Evolutionary conservation across 2,329 filamentous ascomycete genomes (phyloP).

Genomic region (Venturia pyrina): DNA sequence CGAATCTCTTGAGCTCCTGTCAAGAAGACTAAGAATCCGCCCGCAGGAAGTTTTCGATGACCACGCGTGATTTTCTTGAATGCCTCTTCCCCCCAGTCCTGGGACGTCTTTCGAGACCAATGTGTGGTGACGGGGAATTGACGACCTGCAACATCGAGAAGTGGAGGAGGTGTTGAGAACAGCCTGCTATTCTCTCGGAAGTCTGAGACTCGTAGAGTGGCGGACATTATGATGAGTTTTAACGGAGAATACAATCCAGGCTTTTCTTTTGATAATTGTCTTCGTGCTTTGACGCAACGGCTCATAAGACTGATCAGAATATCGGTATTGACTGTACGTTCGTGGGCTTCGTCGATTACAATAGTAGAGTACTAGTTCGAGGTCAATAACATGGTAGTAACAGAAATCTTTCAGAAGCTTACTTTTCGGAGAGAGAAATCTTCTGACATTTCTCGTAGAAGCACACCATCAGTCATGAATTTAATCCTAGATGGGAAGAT

Average conservation of each 20-base stretch:
- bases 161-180: constrained; percentile 66
- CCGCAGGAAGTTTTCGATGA: constrained; percentile 80
- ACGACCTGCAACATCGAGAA: constrained; percentile 82
- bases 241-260: constrained; percentile 59
- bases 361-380: constrained; percentile 64
- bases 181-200: constrained; percentile 75
- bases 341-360: constrained; percentile 93
- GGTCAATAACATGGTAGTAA: too few species aligned
- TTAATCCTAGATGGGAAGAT: constrained; percentile 54
- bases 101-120: constrained; percentile 71
- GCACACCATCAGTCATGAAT: constrained; percentile 97
- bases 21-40: constrained; percentile 86
- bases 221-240: constrained; percentile 97
- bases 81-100: constrained; percentile 84
- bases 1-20: constrained; percentile 90
- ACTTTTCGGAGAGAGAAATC: constrained; percentile 68
- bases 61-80: constrained; percentile 80
- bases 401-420: too few species aligned
- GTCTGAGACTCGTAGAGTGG: constrained; percentile 82
- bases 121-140: constrained; percentile 87
- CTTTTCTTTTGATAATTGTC: constrained; percentile 63
- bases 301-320: constrained; percentile 97
- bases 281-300: constrained; percentile 73
- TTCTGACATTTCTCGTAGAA: constrained; percentile 81
- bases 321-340: constrained; percentile 94